phyloP scores from a whole-genome alignment of 1,284 basidiomycete genomes.

The Wallemia ichthyophaga region DNA sequence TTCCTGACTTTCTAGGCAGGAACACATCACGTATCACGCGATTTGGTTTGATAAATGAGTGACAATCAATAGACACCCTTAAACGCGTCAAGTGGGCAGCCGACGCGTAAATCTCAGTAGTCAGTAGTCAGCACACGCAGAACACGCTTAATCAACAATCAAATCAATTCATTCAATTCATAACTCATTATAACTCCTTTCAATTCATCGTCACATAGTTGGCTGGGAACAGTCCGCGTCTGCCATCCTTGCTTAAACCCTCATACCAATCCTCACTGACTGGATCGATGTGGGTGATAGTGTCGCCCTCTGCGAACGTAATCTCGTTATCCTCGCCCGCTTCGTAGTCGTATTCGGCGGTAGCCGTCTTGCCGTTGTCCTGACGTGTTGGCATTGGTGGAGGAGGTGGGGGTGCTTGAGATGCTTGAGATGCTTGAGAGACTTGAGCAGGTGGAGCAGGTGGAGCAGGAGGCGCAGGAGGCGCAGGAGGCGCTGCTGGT shows the following conservation, averaged over 20 bases:
- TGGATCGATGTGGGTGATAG: slow-evolving; percentile 36
- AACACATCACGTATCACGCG: too few species aligned
- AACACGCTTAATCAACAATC: too few species aligned
- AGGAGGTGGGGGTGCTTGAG: slow-evolving; percentile 11
- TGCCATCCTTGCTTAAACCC: slow-evolving; percentile 30
- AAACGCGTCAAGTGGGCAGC: too few species aligned
- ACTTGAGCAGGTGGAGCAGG: slow-evolving; percentile 3
- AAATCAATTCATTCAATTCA: not conserved
- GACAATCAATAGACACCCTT: too few species aligned
- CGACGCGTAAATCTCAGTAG: too few species aligned
- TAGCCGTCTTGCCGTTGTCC: slow-evolving; percentile 7
- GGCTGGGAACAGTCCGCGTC: slow-evolving; percentile 57
- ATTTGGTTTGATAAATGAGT: too few species aligned
- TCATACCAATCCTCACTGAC: slow-evolving; percentile 65
- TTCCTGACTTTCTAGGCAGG: too few species aligned
- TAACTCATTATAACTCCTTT: too few species aligned
- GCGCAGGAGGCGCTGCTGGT: not conserved
- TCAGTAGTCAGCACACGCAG: too few species aligned
- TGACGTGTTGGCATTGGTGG: slow-evolving; percentile 18
- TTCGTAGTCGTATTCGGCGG: slow-evolving; percentile 29
- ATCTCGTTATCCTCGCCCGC: slow-evolving; percentile 69
- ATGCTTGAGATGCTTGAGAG: slow-evolving; percentile 1
- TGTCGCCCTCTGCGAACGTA: slow-evolving; percentile 48
- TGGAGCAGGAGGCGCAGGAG: slow-evolving; percentile 2
- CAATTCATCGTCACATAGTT: slow-evolving; percentile 12